These are phyloP conservation scores for Metroxylon sagu DNA, from an alignment of 176 grass and related monocot genomes.

Conservation along the genomic window DNA sequence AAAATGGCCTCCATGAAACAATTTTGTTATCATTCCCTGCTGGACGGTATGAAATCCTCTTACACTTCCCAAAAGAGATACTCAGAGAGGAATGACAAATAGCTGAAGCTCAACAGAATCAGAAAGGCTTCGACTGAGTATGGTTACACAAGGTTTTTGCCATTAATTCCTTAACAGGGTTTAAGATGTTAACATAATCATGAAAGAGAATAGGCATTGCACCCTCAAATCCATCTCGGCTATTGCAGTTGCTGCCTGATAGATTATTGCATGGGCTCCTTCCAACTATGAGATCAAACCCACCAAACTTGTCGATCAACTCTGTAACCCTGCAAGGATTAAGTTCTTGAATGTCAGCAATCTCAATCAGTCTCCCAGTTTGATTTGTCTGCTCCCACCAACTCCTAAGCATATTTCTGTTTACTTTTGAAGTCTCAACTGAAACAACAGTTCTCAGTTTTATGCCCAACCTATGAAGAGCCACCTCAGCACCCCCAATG, in stretches of 20 bases:
- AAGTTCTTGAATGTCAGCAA: slow-evolving; percentile 43
- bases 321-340: slow-evolving; percentile 16
- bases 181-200: slow-evolving; percentile 62
- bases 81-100: too few relatives aligned
- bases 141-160: not conserved
- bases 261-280: slow-evolving; percentile 91
- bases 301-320: slow-evolving; percentile 36
- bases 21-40: too few relatives aligned
- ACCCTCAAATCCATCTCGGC: slow-evolving; percentile 65
- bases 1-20: too few relatives aligned
- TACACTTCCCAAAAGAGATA: too few relatives aligned
- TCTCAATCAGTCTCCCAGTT: slow-evolving; percentile 46
- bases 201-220: slow-evolving; percentile 57
- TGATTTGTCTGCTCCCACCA: slow-evolving; percentile 87
- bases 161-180: slow-evolving; percentile 44
- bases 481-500: slow-evolving; percentile 91
- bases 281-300: slow-evolving; percentile 72
- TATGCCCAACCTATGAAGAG: slow-evolving; percentile 69
- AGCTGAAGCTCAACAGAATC: too few relatives aligned
- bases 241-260: slow-evolving; percentile 63
- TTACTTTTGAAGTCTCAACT: slow-evolving; percentile 62
- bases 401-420: slow-evolving; percentile 46
- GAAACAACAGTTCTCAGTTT: slow-evolving; percentile 54
- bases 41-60: too few relatives aligned
- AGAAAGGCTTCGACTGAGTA: too few relatives aligned